Base-by-base conservation (phyloP, 2,329 filamentous ascomycete genomes). In the Thermoascus crustaceus region DNA sequence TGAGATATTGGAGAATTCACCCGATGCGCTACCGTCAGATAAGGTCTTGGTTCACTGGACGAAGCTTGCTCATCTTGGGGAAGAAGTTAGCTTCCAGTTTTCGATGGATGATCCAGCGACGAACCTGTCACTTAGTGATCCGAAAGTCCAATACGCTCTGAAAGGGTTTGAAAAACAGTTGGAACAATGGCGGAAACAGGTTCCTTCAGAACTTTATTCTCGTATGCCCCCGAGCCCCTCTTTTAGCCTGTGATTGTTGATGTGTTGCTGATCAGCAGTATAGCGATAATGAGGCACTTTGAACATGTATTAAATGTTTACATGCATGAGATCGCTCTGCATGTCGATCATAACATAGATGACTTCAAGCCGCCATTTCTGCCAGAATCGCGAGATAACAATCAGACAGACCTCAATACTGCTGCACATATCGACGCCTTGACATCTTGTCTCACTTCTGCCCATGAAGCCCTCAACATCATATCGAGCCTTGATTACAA, bases 281-380 rank as follows among this genome's bases (percentile, higher is more conserved):
- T 34, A 79, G 79, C 74, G n/a, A 69, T 75, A 0, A 64, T 86
- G 30, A 63, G 66, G 11, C 71, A 86, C 45, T 73, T 74, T 41
- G 78, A 84, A 45, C 67, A 79, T 43, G 72, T 81, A 2, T 55
- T 85, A 22, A 80, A 71, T 42, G 64, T 88, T 3, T 86, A 83
- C 53, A 78, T 87, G 65, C 80, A 88, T 54, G 84, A 88, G 57
- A 75, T 84, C 35, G 78, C 75, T 2, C 73, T 88, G 43, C 78
- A 85, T 44, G 67, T 74, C 6, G 78, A 83, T 34, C 72, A 75
- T 42, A 67, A 65, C 13, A 66, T 69, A 2, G 69, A 76, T 5
- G 71, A 78, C 17, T 71, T 73, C 47, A 55, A 53, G 47, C 42
- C 52, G 39, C 48, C 61, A 51, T 40, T 64, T 64, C 13, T 66